A percentile compares a stretch with the other conserved stretches of the same genome.
Conservation (phyloP, 345 rosid genomes). For the Populus ilicifolia region DNA sequence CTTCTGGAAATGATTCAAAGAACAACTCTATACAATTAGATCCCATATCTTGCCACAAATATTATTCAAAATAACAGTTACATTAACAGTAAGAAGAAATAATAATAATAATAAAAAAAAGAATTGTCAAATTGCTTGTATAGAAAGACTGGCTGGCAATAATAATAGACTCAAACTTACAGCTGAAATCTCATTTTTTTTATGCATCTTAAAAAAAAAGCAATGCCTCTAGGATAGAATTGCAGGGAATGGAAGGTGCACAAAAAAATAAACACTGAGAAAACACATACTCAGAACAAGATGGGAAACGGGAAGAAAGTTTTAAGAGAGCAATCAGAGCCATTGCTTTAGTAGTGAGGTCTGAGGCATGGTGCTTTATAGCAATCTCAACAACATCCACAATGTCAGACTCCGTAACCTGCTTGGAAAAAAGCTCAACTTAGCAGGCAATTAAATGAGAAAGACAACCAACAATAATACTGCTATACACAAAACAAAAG, state of each 20-base stretch:
- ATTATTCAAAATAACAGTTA: constrained; percentile 3
- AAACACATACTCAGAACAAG: constrained; percentile 74
- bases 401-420: constrained; percentile 92
- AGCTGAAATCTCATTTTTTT: background rate
- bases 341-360: constrained; percentile 86
- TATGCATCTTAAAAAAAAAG: background rate
- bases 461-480: background rate
- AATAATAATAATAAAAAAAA: background rate
- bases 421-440: constrained; percentile 30
- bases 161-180: constrained; percentile 4
- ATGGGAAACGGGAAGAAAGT: constrained; percentile 95
- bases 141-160: background rate
- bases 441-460: background rate
- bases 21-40: background rate
- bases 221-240: background rate
- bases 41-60: background rate
- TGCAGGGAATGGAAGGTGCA: background rate
- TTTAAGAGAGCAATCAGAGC: constrained; percentile 83
- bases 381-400: constrained; percentile 78
- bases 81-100: constrained; percentile 10
- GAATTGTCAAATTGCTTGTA: background rate
- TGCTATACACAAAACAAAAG: background rate
- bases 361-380: constrained; percentile 58
- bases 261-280: constrained; percentile 9
- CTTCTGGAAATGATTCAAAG: constrained; percentile 48